These are phyloP conservation scores for Xylaria telfairii DNA, from an alignment of 495 filamentous ascomycete genomes.

Conservation along the genomic window DNA sequence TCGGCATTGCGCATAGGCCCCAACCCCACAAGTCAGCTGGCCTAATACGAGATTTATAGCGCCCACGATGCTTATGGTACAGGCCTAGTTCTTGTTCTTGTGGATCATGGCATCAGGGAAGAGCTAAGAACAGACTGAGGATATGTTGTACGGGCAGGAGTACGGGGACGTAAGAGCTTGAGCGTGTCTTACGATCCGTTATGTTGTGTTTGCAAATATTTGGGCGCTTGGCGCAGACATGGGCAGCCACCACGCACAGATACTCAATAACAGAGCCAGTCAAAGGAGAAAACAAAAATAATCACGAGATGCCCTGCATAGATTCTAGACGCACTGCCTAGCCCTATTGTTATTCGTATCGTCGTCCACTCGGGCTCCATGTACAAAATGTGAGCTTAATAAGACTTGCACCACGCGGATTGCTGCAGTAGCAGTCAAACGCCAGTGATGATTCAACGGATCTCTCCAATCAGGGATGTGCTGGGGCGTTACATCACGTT, in stretches of 20 bases:
- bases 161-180: background rate
- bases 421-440: background rate
- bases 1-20: slow-evolving; percentile 17
- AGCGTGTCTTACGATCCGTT: background rate
- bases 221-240: background rate
- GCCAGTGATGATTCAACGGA: background rate
- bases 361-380: background rate
- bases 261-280: background rate
- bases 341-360: slow-evolving; percentile 7
- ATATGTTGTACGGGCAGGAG: background rate
- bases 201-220: slow-evolving; percentile 7
- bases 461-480: background rate
- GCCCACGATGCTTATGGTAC: slow-evolving; percentile 1
- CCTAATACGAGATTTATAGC: slow-evolving; percentile 20
- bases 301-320: background rate
- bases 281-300: slow-evolving; percentile 5
- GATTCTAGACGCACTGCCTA: background rate
- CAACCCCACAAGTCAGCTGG: slow-evolving; percentile 10
- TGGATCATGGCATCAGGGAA: background rate
- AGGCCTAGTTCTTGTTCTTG: background rate
- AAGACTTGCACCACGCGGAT: background rate
- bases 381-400: background rate
- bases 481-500: background rate
- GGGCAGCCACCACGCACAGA: background rate
- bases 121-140: background rate